A percentile compares a stretch with the other conserved stretches of the same genome.
Conservation (phyloP, 2,329 filamentous ascomycete genomes). For the Biscogniauxia marginata region DNA sequence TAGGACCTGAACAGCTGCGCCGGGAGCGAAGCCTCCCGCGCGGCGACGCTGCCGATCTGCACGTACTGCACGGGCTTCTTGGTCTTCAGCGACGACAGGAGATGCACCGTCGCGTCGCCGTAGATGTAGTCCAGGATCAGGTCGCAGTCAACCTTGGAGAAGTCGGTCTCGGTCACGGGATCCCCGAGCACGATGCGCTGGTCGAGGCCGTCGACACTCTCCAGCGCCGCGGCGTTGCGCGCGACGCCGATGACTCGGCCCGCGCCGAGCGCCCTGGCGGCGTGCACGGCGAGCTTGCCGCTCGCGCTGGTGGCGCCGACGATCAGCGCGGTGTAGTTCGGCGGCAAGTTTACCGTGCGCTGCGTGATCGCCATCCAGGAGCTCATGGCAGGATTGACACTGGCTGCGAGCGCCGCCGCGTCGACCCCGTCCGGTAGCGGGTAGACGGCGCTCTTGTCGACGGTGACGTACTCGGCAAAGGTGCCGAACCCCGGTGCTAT, state of each 20-base stretch:
- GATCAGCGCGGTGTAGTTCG: conserved; percentile 48
- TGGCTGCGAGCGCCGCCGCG: conserved; percentile 48
- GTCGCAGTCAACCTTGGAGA: conserved; percentile 46
- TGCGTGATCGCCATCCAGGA: conserved; percentile 57
- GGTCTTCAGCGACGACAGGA: conserved; percentile 41
- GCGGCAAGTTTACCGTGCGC: conserved; percentile 39
- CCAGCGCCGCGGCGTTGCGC: conserved; percentile 43
- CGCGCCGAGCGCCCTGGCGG: conserved; percentile 49
- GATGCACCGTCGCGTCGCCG: conserved; percentile 42
- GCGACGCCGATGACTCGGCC: conserved; percentile 50
- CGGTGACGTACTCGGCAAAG: conserved; percentile 48
- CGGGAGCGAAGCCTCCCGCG: conserved; percentile 38
- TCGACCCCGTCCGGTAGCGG: conserved; percentile 46
- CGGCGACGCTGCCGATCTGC: conserved; percentile 48
- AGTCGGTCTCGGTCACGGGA: conserved; percentile 43
- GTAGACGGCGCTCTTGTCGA: conserved; percentile 36
- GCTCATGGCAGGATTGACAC: conserved; percentile 54
- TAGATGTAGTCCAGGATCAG: conserved; percentile 59
- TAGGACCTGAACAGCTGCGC: conserved; percentile 46
- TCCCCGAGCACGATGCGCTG: conserved; percentile 43
- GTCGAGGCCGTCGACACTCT: conserved; percentile 43
- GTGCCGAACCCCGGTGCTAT: conserved; percentile 39
- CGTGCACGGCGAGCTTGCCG: conserved; percentile 48
- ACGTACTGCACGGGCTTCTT: conserved; percentile 50
- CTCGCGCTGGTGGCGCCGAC: conserved; percentile 53